A percentile compares a stretch with the other conserved stretches of the same genome.
phyloP scores from a whole-genome alignment of 1,284 basidiomycete species.

The Serendipita sp. region DNA sequence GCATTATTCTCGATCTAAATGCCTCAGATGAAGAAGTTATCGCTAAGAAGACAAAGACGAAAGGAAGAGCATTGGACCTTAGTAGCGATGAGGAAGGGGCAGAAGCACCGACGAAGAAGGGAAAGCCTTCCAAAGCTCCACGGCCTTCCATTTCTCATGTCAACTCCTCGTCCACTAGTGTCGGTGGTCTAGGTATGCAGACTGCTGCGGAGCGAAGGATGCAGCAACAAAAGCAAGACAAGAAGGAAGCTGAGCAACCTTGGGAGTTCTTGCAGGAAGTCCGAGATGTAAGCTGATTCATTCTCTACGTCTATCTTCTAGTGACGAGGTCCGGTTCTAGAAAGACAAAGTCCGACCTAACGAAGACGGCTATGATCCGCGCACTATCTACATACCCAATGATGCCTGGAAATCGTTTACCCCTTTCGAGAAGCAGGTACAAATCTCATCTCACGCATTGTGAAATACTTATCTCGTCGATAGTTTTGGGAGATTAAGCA shows the following conservation, averaged over 20 bases:
- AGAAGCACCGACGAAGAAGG: slow-evolving; percentile 9
- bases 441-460: background rate
- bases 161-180: slow-evolving; percentile 6
- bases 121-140: slow-evolving; percentile 5
- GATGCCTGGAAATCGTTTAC: slow-evolving; percentile 77
- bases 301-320: background rate
- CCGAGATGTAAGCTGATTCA: slow-evolving; percentile 43
- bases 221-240: slow-evolving; percentile 65
- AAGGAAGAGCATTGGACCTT: slow-evolving; percentile 17
- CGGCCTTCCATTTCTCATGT: background rate
- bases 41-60: slow-evolving; percentile 17
- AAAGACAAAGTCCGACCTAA: slow-evolving; percentile 72
- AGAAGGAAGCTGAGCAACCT: slow-evolving; percentile 66
- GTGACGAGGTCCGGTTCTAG: slow-evolving; percentile 25
- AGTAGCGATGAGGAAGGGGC: slow-evolving; percentile 20
- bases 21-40: slow-evolving; percentile 21
- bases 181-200: slow-evolving; percentile 37
- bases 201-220: slow-evolving; percentile 77
- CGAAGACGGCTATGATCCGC: slow-evolving; percentile 82
- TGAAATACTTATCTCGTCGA: background rate
- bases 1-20: slow-evolving; percentile 15
- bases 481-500: slow-evolving; percentile 98
- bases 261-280: slow-evolving; percentile 72
- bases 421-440: slow-evolving; percentile 85
- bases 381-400: slow-evolving; percentile 75